Percentiles rank a stretch among this genome's conserved stretches.
These are phyloP conservation scores for Patellifolia procumbens DNA, from an alignment of 179 eudicot species.

Conservation along the genomic window DNA sequence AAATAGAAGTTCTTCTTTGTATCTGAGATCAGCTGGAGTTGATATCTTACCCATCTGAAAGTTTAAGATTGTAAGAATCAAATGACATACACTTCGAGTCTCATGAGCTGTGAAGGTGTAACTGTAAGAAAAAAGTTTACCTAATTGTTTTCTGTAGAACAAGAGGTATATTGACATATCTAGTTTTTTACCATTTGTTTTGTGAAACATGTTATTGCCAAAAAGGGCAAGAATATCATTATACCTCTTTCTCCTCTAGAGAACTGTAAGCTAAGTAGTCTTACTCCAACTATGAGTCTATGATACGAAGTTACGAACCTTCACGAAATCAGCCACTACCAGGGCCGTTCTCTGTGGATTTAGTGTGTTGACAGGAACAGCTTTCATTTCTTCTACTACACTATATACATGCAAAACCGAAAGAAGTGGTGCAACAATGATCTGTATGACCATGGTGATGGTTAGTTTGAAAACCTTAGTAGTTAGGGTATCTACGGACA, in stretches of 20 bases:
- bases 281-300: too few species aligned
- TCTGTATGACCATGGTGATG: slow-evolving; percentile 59
- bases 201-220: too few species aligned
- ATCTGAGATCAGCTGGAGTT: slow-evolving; percentile 92
- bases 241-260: too few species aligned
- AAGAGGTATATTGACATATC: too few species aligned
- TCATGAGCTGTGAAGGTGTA: background rate
- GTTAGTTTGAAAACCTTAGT: too few species aligned
- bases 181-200: too few species aligned
- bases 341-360: slow-evolving; percentile 97
- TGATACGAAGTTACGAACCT: too few species aligned
- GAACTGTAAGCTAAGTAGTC: too few species aligned
- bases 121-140: too few species aligned
- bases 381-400: slow-evolving; percentile 91
- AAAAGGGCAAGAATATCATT: too few species aligned
- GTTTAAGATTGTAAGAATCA: background rate
- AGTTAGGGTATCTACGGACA: background rate
- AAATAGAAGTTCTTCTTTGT: slow-evolving; percentile 74
- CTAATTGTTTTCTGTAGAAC: too few species aligned
- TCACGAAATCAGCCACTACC: slow-evolving; percentile 77
- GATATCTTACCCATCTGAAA: slow-evolving; percentile 69
- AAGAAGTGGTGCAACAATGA: slow-evolving; percentile 81
- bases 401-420: slow-evolving; percentile 69
- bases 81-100: background rate
- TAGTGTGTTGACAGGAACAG: slow-evolving; percentile 86